phyloP scores from a whole-genome alignment of 305 asterid genomes.

The Fraxinus angustifolia region DNA sequence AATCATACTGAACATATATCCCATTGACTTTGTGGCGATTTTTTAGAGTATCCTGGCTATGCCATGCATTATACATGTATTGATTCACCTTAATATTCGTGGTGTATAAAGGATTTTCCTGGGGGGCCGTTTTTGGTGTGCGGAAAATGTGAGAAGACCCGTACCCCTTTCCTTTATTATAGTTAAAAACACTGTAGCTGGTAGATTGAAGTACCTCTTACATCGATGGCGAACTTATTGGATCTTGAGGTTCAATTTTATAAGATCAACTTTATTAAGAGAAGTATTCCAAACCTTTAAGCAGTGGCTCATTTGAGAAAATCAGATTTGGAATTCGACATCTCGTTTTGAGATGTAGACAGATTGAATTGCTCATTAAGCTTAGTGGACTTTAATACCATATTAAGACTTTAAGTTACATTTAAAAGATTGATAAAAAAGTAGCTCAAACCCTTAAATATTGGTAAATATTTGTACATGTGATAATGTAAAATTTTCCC shows the following conservation, averaged over 20 bases:
- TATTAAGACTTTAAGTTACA: neutral
- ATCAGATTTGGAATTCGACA: neutral
- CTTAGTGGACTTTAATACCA: neutral
- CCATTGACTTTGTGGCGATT: neutral
- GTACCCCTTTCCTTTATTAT: neutral
- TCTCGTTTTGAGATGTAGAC: neutral
- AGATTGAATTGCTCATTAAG: neutral
- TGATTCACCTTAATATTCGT: neutral
- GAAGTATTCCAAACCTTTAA: neutral
- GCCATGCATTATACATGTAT: neutral
- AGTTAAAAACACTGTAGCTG: neutral
- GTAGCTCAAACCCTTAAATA: neutral
- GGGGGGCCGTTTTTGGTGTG: neutral
- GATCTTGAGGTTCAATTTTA: neutral
- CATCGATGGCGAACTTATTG: neutral
- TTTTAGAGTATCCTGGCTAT: neutral
- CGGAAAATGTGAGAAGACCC: neutral
- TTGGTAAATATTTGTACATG: neutral
- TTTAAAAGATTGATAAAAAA: neutral
- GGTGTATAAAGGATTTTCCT: neutral
- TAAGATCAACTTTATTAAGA: neutral
- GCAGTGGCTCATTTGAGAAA: neutral
- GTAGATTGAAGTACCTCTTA: neutral
- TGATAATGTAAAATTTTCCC: neutral
- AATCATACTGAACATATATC: neutral